Percentiles rank a stretch among this genome's conserved stretches.
These are phyloP conservation scores for Ceratocystis papillata DNA, from an alignment of 2,329 filamentous ascomycete species.

Conservation along the genomic window DNA sequence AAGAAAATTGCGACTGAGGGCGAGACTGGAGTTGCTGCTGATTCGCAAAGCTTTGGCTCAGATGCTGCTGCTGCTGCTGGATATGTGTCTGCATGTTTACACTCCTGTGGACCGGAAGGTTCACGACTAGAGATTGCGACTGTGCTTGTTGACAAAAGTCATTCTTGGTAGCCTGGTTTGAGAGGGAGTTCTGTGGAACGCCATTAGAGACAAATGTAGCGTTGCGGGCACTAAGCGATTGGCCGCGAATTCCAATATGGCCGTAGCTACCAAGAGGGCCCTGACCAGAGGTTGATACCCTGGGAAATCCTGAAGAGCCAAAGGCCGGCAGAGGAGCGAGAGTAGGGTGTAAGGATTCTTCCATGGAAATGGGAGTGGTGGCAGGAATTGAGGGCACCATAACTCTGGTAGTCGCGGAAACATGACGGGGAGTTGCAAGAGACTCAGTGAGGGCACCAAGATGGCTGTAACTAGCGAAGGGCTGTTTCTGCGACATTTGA, in stretches of 20 bases:
- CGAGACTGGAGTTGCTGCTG: not conserved
- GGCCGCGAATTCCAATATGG: slow-evolving; percentile 1
- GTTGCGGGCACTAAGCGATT: not conserved
- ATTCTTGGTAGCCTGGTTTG: slow-evolving; percentile 10
- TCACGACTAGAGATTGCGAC: not conserved
- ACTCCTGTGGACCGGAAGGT: not conserved
- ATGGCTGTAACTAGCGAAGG: not conserved
- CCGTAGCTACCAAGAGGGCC: slow-evolving; percentile 11
- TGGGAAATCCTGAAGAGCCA: slow-evolving; percentile 5
- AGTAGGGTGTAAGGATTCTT: not conserved
- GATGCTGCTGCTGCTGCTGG: not conserved
- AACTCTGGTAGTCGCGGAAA: not conserved
- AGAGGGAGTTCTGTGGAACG: slow-evolving; percentile 2
- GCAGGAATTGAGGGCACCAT: not conserved
- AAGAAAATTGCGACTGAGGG: not conserved
- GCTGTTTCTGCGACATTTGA: slow-evolving; percentile 9
- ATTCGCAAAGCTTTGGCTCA: not conserved
- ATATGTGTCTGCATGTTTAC: slow-evolving; percentile 7
- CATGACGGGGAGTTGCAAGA: not conserved
- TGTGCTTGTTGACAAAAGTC: slow-evolving; percentile 6
- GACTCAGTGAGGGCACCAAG: not conserved
- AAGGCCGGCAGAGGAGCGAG: slow-evolving; percentile 8
- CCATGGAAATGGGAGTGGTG: not conserved
- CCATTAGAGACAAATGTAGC: slow-evolving; percentile 4
- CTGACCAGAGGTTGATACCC: slow-evolving; percentile 6